Evolutionary conservation across 495 filamentous ascomycete species (phyloP).

Genomic region (Talaromyces liani): DNA sequence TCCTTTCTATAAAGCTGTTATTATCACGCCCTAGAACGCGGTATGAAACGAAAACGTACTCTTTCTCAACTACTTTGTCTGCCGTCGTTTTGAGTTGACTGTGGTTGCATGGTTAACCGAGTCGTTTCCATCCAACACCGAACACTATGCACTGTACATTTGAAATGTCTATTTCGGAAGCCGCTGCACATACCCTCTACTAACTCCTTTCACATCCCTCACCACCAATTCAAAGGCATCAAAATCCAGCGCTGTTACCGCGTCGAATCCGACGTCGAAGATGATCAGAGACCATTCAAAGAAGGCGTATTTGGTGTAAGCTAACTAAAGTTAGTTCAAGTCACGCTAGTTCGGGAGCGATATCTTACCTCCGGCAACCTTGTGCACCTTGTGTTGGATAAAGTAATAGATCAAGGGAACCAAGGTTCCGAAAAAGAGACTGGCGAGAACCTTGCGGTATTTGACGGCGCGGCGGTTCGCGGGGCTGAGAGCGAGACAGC

Average conservation of each 20-base stretch:
- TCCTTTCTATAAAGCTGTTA: slow-evolving; percentile 55
- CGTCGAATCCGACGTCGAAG: slow-evolving; percentile 94
- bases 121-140: slow-evolving; percentile 16
- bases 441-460: slow-evolving; percentile 79
- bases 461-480: slow-evolving; percentile 77
- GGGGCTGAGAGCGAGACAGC: slow-evolving; percentile 83
- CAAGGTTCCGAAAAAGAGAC: slow-evolving; percentile 82
- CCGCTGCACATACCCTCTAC: slow-evolving; percentile 99
- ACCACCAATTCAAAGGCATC: slow-evolving; percentile 81
- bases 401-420: slow-evolving; percentile 94
- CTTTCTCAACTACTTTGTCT: slow-evolving; percentile 78
- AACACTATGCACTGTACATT: slow-evolving; percentile 40
- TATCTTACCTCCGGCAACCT: slow-evolving; percentile 75
- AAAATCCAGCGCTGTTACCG: slow-evolving; percentile 94
- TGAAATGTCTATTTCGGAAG: slow-evolving; percentile 73
- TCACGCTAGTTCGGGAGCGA: neutral
- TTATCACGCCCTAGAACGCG: neutral
- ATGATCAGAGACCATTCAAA: slow-evolving; percentile 96
- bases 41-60: slow-evolving; percentile 47
- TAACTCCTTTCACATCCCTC: slow-evolving; percentile 79
- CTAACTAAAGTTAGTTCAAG: slow-evolving; percentile 32
- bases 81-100: slow-evolving; percentile 54
- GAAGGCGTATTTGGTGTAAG: slow-evolving; percentile 97
- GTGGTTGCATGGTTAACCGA: slow-evolving; percentile 36
- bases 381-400: slow-evolving; percentile 98